These are phyloP conservation scores for Periglandula ipomoeae DNA, from an alignment of 2,329 filamentous ascomycete genomes.

Conservation along the genomic window DNA sequence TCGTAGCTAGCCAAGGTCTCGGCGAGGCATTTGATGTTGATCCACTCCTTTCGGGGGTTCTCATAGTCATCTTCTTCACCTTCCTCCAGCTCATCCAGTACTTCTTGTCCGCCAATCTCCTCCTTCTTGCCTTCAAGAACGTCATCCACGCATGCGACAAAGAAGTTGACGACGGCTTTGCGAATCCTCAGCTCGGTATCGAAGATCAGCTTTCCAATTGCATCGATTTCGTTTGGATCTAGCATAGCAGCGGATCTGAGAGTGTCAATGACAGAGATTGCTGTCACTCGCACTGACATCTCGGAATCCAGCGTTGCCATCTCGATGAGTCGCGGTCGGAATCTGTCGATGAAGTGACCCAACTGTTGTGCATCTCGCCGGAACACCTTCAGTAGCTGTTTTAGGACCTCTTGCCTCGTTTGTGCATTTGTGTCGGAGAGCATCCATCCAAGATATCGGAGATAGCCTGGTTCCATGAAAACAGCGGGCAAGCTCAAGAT, in stretches of 20 bases:
- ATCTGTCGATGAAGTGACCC: conserved; percentile 87
- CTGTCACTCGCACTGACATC: conserved; percentile 65
- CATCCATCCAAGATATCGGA: conserved; percentile 93
- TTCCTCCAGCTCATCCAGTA: conserved; percentile 64
- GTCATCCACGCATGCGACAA: conserved; percentile 78
- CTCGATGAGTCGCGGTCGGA: conserved; percentile 78
- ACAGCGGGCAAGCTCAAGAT: conserved; percentile 74
- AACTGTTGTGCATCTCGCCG: conserved; percentile 73
- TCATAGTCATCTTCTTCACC: conserved; percentile 69
- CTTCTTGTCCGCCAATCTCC: conserved; percentile 72
- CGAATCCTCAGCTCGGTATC: conserved; percentile 78
- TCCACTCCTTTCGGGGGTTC: conserved; percentile 72
- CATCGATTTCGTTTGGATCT: conserved; percentile 85
- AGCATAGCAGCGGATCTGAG: conserved; percentile 78
- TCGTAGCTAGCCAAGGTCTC: conserved; percentile 80
- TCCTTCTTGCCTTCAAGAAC: conserved; percentile 72
- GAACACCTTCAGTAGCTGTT: conserved; percentile 72
- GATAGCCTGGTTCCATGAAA: conserved; percentile 83
- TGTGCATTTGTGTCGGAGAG: conserved; percentile 70
- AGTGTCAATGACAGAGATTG: conserved; percentile 73
- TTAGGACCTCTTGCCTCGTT: conserved; percentile 77
- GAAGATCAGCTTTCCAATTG: conserved; percentile 79
- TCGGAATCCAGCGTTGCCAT: conserved; percentile 86
- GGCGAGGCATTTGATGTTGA: conserved; percentile 83
- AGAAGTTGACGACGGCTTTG: conserved; percentile 84